phyloP scores from a whole-genome alignment of 176 grass and related monocot genomes.

The Juncus inflexus region DNA sequence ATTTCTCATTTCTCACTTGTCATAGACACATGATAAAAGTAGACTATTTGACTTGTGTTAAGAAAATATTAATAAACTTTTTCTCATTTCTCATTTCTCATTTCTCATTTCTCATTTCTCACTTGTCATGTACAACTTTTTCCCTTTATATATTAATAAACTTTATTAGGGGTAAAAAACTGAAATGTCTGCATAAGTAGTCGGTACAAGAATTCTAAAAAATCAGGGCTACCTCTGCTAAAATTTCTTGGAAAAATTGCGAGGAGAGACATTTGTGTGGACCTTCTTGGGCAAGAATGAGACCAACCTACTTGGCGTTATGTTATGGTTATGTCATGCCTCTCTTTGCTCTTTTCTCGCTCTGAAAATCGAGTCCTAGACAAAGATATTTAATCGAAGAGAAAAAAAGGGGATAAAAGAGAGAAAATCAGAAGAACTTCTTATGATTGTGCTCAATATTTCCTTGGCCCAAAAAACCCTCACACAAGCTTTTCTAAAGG shows the following conservation, averaged over 20 bases:
- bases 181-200: not conserved
- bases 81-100: too few species aligned
- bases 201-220: not conserved
- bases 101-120: too few species aligned
- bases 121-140: too few species aligned
- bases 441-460: too few species aligned
- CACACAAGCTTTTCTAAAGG: not conserved
- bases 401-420: not conserved
- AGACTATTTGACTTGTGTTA: too few species aligned
- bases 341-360: not conserved
- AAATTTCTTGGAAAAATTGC: not conserved
- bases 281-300: conserved; percentile 3
- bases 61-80: too few species aligned
- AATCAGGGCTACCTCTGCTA: not conserved
- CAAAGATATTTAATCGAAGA: not conserved
- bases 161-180: not conserved
- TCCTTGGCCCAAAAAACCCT: too few species aligned
- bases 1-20: too few species aligned
- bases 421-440: not conserved
- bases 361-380: not conserved
- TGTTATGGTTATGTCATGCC: not conserved
- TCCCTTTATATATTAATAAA: too few species aligned
- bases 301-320: conserved; percentile 12
- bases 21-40: not conserved
- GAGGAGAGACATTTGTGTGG: conserved; percentile 4